Base-by-base conservation (phyloP, 352 stramenopile species). In the Globisporangium middletonii region DNA sequence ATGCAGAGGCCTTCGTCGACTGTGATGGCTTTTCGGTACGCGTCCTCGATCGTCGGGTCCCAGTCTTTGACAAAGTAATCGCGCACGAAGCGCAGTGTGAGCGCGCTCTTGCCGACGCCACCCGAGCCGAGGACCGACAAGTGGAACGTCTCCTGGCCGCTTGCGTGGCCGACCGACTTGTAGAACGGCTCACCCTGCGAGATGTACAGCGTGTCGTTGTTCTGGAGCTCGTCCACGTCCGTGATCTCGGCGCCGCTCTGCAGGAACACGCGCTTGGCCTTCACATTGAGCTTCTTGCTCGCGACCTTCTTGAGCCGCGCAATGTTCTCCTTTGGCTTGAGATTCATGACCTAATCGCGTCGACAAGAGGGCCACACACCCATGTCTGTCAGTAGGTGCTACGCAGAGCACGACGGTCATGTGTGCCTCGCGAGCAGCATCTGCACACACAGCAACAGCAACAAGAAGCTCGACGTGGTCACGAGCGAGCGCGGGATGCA, bases 11-110 rank as follows among this genome's bases (percentile, higher is more conserved):
- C 75, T 18, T 94, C 83, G 62, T 94, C 83, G 38, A 96, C 86
- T 16, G 73, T 86, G 48, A 96, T 77, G 33, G 83, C 83, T 75
- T 95, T 95, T 50, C 85, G 75, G 67, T 97, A 97, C 15, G 88
- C 88, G 65, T 97, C 88, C 60, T 97, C 88, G 56, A 97, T 94
- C 2, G 88, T 97, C 45, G 88, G 88, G 61, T 97, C 88, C 83
- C 88, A 97, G 65, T 97, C 86, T 48, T 91, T 87, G 33, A 96
- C 86, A 65, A 95, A 97, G 59, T 93, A 91, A 56, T 95, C 88
- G 64, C 86, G 73, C 54, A 96, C 85, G 57, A 97, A 97, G 43
- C 88, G 83, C 62, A 95, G 67, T 56, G 87, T 97, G 15, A 97
- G 72, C 44, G 88, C 88, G 57, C 84, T 95, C 59, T 97, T 97